Conservation (phyloP, 1,284 basidiomycete species). For the Irpex rosettiformis region DNA sequence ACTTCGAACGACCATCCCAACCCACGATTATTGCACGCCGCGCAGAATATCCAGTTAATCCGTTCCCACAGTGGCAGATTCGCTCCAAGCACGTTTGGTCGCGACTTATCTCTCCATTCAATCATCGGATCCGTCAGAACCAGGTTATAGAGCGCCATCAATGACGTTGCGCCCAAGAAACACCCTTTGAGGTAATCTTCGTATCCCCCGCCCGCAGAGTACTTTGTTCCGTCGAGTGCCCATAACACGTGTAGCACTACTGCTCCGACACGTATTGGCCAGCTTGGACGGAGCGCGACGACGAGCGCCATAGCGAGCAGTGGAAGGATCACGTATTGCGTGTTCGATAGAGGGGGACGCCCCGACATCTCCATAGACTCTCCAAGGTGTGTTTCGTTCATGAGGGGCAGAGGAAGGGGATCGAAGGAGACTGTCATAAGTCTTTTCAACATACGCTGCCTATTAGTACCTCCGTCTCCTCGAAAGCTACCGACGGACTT, state of each 20-base stretch:
- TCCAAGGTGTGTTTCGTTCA: background rate
- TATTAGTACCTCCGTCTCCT: background rate
- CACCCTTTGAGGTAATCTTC: background rate
- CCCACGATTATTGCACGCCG: background rate
- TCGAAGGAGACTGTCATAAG: background rate
- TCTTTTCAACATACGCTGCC: background rate
- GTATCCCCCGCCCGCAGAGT: background rate
- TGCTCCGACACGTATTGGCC: background rate
- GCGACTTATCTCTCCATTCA: background rate
- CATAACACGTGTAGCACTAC: background rate
- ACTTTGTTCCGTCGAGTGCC: background rate
- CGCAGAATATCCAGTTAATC: background rate
- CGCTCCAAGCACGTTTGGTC: background rate
- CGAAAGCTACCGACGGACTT: background rate
- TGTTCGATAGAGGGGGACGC: background rate
- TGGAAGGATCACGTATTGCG: background rate
- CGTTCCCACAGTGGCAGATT: constrained; percentile 2
- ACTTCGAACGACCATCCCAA: constrained; percentile 7
- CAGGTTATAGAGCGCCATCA: background rate
- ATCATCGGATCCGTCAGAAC: background rate
- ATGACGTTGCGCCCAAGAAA: background rate
- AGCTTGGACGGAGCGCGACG: background rate
- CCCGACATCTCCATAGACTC: background rate
- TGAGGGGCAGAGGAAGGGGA: background rate
- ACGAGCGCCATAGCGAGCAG: background rate